Conservation (phyloP, 495 filamentous ascomycete species). For the Penicillium samsonianum region DNA sequence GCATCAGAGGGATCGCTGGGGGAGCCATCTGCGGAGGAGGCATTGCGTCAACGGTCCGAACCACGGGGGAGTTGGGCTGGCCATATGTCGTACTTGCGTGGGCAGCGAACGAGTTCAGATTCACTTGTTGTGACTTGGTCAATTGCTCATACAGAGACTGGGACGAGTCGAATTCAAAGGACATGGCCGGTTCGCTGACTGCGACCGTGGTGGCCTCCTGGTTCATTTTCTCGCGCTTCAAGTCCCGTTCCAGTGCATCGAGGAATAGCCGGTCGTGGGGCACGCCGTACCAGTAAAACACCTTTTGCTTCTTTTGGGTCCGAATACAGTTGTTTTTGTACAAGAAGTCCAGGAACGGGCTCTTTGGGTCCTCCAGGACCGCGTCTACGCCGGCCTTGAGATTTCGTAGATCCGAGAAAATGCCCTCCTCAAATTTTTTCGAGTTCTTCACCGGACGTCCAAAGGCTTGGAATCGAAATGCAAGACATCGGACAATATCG, state of each 20-base stretch:
- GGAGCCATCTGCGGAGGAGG: slow-evolving; percentile 73
- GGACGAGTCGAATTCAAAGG: slow-evolving; percentile 98
- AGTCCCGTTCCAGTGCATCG: slow-evolving; percentile 92
- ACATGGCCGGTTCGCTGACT: slow-evolving; percentile 92
- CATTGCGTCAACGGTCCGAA: slow-evolving; percentile 88
- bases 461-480: slow-evolving; percentile 98
- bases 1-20: slow-evolving; percentile 73
- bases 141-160: slow-evolving; percentile 99
- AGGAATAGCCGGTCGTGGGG: slow-evolving; percentile 97
- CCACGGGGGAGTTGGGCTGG: slow-evolving; percentile 79
- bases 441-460: slow-evolving; percentile 98
- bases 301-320: slow-evolving; percentile 99
- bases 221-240: slow-evolving; percentile 99
- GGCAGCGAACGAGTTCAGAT: slow-evolving; percentile 91
- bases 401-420: slow-evolving; percentile 98
- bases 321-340: slow-evolving; percentile 99
- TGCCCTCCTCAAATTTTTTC: slow-evolving; percentile 99
- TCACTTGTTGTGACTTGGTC: slow-evolving; percentile 98
- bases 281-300: slow-evolving; percentile 99
- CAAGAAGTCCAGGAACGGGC: slow-evolving; percentile 94
- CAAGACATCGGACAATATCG: slow-evolving; percentile 96
- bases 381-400: slow-evolving; percentile 98
- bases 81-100: slow-evolving; percentile 77
- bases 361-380: slow-evolving; percentile 98
- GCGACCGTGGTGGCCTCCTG: slow-evolving; percentile 97